These are phyloP conservation scores for Rhizomucor miehei DNA, from an alignment of 371 early-diverging fungal genomes.

Conservation along the genomic window DNA sequence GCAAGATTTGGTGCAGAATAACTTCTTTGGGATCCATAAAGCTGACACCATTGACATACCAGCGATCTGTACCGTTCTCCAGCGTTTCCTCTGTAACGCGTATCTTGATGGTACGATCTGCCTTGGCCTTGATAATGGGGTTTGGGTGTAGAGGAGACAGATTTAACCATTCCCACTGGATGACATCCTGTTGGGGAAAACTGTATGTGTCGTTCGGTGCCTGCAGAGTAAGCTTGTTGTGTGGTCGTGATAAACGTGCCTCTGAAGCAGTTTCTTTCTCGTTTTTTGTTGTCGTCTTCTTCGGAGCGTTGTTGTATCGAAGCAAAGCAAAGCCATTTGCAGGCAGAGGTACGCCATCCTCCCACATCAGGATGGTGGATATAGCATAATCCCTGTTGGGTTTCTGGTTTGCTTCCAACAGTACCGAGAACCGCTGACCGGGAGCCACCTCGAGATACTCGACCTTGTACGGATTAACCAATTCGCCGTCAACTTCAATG, in stretches of 20 bases:
- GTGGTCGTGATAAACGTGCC: too few species aligned
- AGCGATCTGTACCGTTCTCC: conserved; percentile 13
- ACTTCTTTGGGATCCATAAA: conserved; percentile 16
- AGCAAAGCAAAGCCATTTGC: conserved; percentile 35
- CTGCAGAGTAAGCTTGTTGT: too few species aligned
- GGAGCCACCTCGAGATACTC: conserved; percentile 31
- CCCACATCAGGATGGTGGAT: conserved; percentile 21
- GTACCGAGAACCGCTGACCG: conserved; percentile 42
- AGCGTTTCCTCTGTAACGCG: conserved; percentile 13
- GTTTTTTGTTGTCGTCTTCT: not conserved
- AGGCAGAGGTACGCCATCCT: conserved; percentile 15
- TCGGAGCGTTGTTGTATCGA: conserved; percentile 10
- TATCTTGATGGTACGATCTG: conserved; percentile 22
- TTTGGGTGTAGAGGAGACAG: not conserved
- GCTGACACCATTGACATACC: conserved; percentile 26
- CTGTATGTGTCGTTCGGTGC: too few species aligned
- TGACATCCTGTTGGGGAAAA: not conserved
- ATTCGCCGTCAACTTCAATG: conserved; percentile 41
- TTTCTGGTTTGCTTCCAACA: conserved; percentile 13
- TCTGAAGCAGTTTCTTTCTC: not conserved
- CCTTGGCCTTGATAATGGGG: not conserved
- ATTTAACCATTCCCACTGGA: not conserved
- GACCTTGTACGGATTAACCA: conserved; percentile 25
- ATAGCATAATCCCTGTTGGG: conserved; percentile 23
- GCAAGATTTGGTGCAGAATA: conserved; percentile 15